phyloP scores from a whole-genome alignment of 176 grass and related monocot genomes.

The Musa itinerans region DNA sequence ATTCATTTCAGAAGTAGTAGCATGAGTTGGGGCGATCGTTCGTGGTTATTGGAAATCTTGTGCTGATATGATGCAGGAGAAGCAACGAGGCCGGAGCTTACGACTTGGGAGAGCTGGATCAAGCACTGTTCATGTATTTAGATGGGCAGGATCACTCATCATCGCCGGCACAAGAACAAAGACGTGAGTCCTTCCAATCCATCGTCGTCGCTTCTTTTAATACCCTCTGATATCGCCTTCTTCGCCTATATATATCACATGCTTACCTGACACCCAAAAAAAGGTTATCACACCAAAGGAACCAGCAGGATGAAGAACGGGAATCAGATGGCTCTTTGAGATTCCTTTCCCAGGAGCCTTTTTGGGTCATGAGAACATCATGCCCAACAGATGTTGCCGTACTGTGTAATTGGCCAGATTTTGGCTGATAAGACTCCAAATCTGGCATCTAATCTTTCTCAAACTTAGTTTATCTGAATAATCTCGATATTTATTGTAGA shows the following conservation, averaged over 20 bases:
- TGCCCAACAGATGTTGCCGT: slow-evolving; percentile 5
- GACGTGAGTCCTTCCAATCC: slow-evolving; percentile 25
- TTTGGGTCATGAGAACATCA: slow-evolving; percentile 17
- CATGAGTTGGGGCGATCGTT: slow-evolving; percentile 41
- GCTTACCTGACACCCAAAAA: background rate
- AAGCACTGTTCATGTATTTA: slow-evolving; percentile 70
- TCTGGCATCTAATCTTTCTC: background rate
- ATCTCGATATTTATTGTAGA: slow-evolving; percentile 24
- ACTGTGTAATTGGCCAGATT: background rate
- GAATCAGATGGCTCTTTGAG: background rate
- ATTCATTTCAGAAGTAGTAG: slow-evolving; percentile 21
- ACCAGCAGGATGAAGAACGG: background rate
- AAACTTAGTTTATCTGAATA: slow-evolving; percentile 13
- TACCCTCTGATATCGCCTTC: background rate
- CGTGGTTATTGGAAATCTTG: background rate
- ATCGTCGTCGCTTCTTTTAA: background rate
- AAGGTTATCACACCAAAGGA: background rate
- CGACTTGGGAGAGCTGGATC: slow-evolving; percentile 69
- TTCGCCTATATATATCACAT: background rate
- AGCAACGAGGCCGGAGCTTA: slow-evolving; percentile 57
- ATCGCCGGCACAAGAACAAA: slow-evolving; percentile 39
- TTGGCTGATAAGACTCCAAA: background rate
- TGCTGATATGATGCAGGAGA: slow-evolving; percentile 27
- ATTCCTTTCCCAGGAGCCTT: background rate
- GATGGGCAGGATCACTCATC: slow-evolving; percentile 49